Evolutionary conservation across 352 stramenopile species (phyloP).

Genomic region (Phytophthora citricola): DNA sequence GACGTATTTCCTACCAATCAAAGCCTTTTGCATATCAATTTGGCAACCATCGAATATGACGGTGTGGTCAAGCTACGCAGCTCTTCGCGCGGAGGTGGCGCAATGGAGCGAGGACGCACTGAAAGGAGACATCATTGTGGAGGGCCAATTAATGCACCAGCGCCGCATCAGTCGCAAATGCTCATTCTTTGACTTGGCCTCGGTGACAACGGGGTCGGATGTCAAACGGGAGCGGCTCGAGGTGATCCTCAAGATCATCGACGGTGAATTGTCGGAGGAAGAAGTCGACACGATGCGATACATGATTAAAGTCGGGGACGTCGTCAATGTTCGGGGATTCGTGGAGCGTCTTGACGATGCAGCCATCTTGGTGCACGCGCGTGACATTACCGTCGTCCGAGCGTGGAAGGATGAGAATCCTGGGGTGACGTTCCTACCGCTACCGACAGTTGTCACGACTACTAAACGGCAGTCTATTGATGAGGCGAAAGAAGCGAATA

Average conservation of each 20-base stretch:
- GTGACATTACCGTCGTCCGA: constrained; percentile 43
- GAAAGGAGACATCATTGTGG: constrained; percentile 49
- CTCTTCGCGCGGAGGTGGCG: constrained; percentile 49
- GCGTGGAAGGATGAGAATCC: constrained; percentile 67
- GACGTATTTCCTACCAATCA: constrained; percentile 24
- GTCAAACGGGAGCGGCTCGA: constrained; percentile 54
- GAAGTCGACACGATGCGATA: constrained; percentile 71
- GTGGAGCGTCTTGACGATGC: constrained; percentile 44
- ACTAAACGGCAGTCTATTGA: constrained; percentile 16
- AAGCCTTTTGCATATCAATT: constrained; percentile 6
- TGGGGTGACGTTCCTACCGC: constrained; percentile 62
- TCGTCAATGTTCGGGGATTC: constrained; percentile 69
- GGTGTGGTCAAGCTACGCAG: constrained; percentile 58
- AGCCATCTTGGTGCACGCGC: constrained; percentile 54
- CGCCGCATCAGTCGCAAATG: constrained; percentile 77
- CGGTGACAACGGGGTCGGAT: constrained; percentile 20
- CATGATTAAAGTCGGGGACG: constrained; percentile 68
- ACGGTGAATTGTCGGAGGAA: constrained; percentile 65
- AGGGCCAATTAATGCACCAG: constrained; percentile 81
- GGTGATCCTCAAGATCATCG: constrained; percentile 83
- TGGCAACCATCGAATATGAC: constrained; percentile 34
- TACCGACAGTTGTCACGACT: constrained; percentile 46
- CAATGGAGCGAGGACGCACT: constrained; percentile 30
- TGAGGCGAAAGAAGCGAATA: constrained; percentile 4
- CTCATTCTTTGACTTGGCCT: constrained; percentile 79